These are phyloP conservation scores for Solanum infundibuliforme DNA, from an alignment of 257 asterid species.

Conservation along the genomic window DNA sequence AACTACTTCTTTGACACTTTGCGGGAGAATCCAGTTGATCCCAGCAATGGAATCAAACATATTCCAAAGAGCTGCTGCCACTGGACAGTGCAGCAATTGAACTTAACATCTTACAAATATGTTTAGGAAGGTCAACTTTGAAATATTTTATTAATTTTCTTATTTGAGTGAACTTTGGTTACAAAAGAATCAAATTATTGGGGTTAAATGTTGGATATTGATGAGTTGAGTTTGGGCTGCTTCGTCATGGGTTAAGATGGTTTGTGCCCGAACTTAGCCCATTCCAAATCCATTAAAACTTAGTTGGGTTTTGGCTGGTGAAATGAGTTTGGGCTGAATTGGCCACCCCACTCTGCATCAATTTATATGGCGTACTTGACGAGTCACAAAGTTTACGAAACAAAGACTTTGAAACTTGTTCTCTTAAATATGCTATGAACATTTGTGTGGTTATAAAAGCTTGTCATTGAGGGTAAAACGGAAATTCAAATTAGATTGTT, in stretches of 20 bases:
- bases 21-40: not conserved
- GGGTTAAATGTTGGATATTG: not conserved
- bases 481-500: not conserved
- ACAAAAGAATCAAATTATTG: not conserved
- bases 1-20: not conserved
- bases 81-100: not conserved
- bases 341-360: not conserved
- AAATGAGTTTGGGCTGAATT: not conserved
- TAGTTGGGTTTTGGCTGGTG: not conserved
- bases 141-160: not conserved
- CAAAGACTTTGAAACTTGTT: not conserved
- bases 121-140: not conserved
- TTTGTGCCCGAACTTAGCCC: not conserved
- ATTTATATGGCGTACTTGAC: not conserved
- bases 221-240: not conserved
- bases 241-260: not conserved
- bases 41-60: not conserved
- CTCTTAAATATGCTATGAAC: not conserved
- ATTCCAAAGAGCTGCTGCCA: not conserved
- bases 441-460: not conserved
- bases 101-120: not conserved
- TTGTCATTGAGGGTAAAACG: not conserved
- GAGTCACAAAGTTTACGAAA: not conserved
- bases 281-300: not conserved
- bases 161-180: not conserved